Evolutionary conservation across 208 protist species (phyloP).

Genomic region (Crithidia expoeki): DNA sequence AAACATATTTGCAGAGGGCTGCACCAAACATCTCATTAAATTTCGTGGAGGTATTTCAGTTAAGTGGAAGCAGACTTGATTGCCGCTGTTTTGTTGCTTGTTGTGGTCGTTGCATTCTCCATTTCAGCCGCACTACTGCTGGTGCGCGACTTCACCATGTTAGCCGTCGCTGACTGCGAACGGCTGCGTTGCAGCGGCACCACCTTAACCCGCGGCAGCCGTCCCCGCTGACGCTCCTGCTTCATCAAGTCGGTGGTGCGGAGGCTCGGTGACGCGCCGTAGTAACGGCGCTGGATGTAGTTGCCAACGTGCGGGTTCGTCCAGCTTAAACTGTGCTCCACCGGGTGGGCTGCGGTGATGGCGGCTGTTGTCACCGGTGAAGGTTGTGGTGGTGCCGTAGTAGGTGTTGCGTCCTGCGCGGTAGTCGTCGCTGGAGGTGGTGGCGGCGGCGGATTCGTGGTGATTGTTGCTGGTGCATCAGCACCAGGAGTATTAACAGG

Average conservation of each 20-base stretch:
- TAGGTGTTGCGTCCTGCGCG: not conserved
- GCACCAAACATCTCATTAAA: no score
- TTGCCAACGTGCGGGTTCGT: conserved; percentile 87
- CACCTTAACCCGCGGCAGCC: conserved; percentile 65
- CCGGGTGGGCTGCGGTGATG: not conserved
- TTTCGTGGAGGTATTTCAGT: no score
- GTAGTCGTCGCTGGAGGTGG: not conserved
- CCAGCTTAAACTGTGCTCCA: conserved; percentile 48
- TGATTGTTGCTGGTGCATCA: not conserved
- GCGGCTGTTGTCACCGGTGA: not conserved
- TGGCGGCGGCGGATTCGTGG: not conserved
- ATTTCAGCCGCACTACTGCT: conserved; percentile 3
- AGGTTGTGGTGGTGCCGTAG: not conserved
- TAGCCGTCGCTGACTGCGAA: conserved; percentile 16
- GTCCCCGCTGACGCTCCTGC: conserved; percentile 30
- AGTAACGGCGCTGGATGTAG: conserved; percentile 90
- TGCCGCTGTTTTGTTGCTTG: not conserved
- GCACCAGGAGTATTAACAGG: not conserved
- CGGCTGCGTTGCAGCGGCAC: conserved; percentile 39
- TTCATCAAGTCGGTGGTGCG: conserved; percentile 73
- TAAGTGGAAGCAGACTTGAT: not conserved
- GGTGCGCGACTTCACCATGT: not conserved
- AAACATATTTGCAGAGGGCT: no score
- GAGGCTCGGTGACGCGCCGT: conserved; percentile 82
- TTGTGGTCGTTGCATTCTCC: not conserved